Evolutionary conservation across 139 green algal genomes (phyloP).

Genomic region (Micractinium sp.): DNA sequence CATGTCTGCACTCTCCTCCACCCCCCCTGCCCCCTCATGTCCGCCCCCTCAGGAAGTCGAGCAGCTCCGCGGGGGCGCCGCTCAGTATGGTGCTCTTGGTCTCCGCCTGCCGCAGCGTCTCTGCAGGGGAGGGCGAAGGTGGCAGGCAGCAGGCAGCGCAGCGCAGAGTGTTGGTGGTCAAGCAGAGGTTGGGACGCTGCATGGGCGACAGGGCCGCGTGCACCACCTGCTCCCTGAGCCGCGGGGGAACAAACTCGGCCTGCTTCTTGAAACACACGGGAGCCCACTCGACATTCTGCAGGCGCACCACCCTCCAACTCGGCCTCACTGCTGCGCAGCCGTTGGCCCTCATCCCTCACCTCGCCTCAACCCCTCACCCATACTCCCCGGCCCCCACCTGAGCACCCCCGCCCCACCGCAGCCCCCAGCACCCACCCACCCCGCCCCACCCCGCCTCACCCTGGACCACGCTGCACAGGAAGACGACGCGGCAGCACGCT

Average conservation of each 20-base stretch:
- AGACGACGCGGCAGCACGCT: conserved; percentile 1
- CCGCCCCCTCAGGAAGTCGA: neutral
- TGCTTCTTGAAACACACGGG: too few relatives aligned
- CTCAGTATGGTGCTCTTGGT: neutral
- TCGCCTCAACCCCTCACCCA: neutral
- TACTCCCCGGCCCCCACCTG: neutral
- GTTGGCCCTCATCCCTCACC: neutral
- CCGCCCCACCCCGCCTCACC: neutral
- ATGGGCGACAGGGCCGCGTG: too few relatives aligned
- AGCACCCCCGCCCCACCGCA: neutral
- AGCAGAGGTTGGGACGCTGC: too few relatives aligned
- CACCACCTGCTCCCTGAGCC: too few relatives aligned
- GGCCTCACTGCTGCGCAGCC: neutral
- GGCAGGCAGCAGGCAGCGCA: neutral
- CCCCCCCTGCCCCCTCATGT: neutral
- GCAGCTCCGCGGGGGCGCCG: neutral
- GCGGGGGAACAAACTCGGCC: too few relatives aligned
- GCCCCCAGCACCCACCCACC: neutral
- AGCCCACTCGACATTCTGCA: neutral
- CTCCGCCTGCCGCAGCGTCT: conserved; percentile 1
- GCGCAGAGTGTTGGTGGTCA: neutral
- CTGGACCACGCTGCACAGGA: neutral
- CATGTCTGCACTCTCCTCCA: neutral
- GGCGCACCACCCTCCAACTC: neutral
- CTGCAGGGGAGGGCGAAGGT: neutral